phyloP scores from a whole-genome alignment of 176 grass and related monocot genomes.

The Bonia amplexicaulis region DNA sequence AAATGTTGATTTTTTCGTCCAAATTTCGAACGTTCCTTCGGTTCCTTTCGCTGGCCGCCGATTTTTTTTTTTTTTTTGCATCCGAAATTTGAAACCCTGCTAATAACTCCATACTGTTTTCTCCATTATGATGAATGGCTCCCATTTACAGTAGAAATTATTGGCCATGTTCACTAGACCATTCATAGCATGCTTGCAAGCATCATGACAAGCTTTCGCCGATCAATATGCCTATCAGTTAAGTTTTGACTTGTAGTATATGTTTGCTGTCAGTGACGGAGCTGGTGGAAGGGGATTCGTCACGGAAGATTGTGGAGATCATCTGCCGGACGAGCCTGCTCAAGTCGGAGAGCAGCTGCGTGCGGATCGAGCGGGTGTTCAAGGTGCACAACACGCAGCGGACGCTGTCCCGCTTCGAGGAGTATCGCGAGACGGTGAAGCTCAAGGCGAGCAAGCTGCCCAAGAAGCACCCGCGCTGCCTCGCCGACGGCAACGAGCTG shows the following conservation, averaged over 20 bases:
- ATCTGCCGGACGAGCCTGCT: constrained; percentile 89
- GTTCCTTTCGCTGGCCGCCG: too few species aligned
- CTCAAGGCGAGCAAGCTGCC: constrained; percentile 72
- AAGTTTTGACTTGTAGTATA: background rate
- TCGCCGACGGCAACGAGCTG: constrained; percentile 89
- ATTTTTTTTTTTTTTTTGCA: too few species aligned
- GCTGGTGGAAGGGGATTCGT: constrained; percentile 90
- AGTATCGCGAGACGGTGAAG: constrained; percentile 88
- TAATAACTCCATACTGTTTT: constrained; percentile 4
- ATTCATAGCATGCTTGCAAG: constrained; percentile 1
- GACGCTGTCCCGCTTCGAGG: constrained; percentile 81
- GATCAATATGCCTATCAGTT: background rate
- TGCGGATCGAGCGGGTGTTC: constrained; percentile 79
- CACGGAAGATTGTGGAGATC: constrained; percentile 95
- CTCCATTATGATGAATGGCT: background rate
- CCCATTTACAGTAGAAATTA: background rate
- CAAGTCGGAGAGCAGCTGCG: constrained; percentile 78
- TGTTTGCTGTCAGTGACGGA: constrained; percentile 62
- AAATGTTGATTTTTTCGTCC: too few species aligned
- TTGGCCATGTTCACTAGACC: background rate
- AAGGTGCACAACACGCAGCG: constrained; percentile 99
- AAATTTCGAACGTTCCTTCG: too few species aligned
- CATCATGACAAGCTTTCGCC: background rate
- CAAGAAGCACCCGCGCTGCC: constrained; percentile 88
- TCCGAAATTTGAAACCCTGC: too few species aligned